These are phyloP conservation scores for Claviceps paspali DNA, from an alignment of 2,329 filamentous ascomycete species.

Conservation along the genomic window DNA sequence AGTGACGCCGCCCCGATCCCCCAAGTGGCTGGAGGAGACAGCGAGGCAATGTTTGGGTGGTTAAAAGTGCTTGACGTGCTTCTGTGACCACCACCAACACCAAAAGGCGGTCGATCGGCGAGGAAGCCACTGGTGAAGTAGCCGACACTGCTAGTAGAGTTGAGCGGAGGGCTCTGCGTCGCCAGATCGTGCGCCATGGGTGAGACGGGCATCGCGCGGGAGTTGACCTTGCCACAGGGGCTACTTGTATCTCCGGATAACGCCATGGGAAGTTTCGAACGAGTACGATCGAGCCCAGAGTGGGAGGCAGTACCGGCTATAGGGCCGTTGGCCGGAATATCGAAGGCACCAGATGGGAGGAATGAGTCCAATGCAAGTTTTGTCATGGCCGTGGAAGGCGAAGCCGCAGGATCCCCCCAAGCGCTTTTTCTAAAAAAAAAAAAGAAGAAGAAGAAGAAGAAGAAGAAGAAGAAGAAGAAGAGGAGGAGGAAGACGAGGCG, in stretches of 20 bases:
- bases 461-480: too few relatives aligned
- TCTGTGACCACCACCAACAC: background rate
- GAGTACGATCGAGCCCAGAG: slow-evolving; percentile 3
- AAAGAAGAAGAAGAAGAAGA: too few relatives aligned
- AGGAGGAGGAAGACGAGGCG: background rate
- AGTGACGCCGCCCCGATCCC: slow-evolving; percentile 10
- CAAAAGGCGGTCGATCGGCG: too few relatives aligned
- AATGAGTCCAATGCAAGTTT: slow-evolving; percentile 27
- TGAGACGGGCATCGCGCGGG: background rate
- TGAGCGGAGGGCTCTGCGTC: slow-evolving; percentile 1
- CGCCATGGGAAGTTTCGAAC: background rate
- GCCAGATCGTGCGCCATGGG: background rate
- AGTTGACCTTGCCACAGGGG: background rate
- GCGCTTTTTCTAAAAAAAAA: background rate
- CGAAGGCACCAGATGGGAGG: slow-evolving; percentile 23
- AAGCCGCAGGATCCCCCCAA: too few relatives aligned
- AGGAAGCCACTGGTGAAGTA: too few relatives aligned
- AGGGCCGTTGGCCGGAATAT: slow-evolving; percentile 13
- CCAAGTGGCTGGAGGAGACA: slow-evolving; percentile 4
- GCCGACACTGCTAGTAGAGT: background rate
- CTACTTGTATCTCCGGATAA: background rate
- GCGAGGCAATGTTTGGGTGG: slow-evolving; percentile 5
- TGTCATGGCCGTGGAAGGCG: slow-evolving; percentile 17
- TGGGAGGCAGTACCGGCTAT: slow-evolving; percentile 1
- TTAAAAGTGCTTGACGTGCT: background rate